These are phyloP conservation scores for Fusarium setosum DNA, from an alignment of 2,329 filamentous ascomycete genomes.

Conservation along the genomic window DNA sequence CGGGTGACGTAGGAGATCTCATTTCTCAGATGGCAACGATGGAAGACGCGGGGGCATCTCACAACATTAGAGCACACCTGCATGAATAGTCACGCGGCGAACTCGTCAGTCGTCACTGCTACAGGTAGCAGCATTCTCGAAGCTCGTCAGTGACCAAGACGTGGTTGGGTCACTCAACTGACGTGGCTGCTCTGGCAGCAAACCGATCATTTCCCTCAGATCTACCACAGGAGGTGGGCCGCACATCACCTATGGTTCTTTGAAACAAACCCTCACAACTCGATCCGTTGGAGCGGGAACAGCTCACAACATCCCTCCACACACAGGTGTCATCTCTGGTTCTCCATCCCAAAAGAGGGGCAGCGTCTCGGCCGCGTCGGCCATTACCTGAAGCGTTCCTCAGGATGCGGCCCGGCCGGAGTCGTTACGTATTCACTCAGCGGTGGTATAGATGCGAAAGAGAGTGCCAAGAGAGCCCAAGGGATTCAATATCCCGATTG, in stretches of 20 bases:
- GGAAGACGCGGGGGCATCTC: constrained; percentile 31
- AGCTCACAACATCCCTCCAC: constrained; percentile 10
- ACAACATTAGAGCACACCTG: constrained; percentile 9
- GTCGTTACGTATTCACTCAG: constrained; percentile 4
- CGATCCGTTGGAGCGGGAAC: constrained; percentile 8
- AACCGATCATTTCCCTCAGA: constrained; percentile 7
- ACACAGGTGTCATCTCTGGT: constrained; percentile 7
- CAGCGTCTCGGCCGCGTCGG: constrained; percentile 23
- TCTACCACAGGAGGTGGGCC: background rate
- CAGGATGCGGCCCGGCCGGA: constrained; percentile 16
- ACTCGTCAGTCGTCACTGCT: constrained; percentile 10
- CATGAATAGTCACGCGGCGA: constrained; percentile 18
- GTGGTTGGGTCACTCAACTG: constrained; percentile 7
- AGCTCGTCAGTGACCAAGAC: constrained; percentile 2
- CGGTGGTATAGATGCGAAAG: background rate
- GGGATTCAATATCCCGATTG: constrained; percentile 15
- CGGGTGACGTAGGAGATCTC: constrained; percentile 42
- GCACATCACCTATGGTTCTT: constrained; percentile 8
- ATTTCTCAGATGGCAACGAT: constrained; percentile 14
- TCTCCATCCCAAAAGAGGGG: constrained; percentile 23
- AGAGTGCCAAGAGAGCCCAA: background rate
- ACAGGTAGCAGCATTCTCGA: constrained; percentile 16
- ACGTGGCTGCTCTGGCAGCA: constrained; percentile 12
- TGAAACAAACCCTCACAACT: constrained; percentile 16
- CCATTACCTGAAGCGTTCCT: constrained; percentile 23